phyloP scores from a whole-genome alignment of 257 asterid genomes.

The Cynanchum wilfordii region DNA sequence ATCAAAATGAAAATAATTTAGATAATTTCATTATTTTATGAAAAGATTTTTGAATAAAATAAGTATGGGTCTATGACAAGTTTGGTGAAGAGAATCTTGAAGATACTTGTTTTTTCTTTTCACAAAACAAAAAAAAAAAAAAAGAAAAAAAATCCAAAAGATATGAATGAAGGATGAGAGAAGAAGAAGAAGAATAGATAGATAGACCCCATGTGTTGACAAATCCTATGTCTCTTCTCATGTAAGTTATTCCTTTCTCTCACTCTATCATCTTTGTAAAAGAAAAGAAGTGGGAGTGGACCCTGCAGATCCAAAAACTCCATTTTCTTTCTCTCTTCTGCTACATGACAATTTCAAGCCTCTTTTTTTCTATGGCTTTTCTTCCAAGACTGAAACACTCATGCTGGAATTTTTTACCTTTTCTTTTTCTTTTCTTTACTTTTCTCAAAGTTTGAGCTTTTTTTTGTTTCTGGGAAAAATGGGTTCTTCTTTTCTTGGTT shows the following conservation, averaged over 20 bases:
- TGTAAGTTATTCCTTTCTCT: slow-evolving; percentile 41
- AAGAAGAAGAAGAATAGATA: background rate
- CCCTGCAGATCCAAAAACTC: slow-evolving; percentile 73
- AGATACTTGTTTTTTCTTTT: background rate
- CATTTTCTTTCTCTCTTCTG: slow-evolving; percentile 37
- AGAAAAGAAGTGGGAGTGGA: slow-evolving; percentile 19
- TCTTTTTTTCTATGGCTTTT: slow-evolving; percentile 37
- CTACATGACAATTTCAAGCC: slow-evolving; percentile 42
- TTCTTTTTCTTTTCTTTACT: background rate
- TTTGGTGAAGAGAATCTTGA: slow-evolving; percentile 7
- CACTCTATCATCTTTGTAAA: slow-evolving; percentile 31
- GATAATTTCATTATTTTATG: too few species aligned
- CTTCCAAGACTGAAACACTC: slow-evolving; percentile 21
- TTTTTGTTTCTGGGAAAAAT: slow-evolving; percentile 17
- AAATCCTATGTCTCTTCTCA: slow-evolving; percentile 65
- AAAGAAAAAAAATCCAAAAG: slow-evolving; percentile 16
- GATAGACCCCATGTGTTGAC: slow-evolving; percentile 49
- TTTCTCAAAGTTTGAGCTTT: slow-evolving; percentile 27
- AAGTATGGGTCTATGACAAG: slow-evolving; percentile 6
- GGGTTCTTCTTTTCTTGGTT: slow-evolving; percentile 29
- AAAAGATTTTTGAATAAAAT: background rate
- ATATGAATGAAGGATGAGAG: slow-evolving; percentile 7
- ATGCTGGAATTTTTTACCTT: background rate
- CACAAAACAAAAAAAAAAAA: too few species aligned
- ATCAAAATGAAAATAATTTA: background rate